Percentiles rank a stretch among this genome's conserved stretches.
These are phyloP conservation scores for Pelargonium myrrhifolium DNA, from an alignment of 441 rosid species.

Conservation along the genomic window DNA sequence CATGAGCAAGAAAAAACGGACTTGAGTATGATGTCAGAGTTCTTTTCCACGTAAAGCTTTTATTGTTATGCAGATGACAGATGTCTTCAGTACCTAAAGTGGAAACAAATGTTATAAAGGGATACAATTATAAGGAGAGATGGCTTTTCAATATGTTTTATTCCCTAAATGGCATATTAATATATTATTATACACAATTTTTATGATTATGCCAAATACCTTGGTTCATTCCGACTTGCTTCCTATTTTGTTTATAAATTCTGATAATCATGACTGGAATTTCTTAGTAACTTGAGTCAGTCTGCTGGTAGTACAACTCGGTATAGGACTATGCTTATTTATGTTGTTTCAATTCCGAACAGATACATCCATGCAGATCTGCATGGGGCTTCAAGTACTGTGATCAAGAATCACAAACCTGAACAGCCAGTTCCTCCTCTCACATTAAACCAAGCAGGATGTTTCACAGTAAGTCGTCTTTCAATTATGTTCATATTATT, in stretches of 20 bases:
- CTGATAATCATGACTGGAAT: not conserved
- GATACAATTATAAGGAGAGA: constrained; percentile 1
- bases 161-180: too few relatives aligned
- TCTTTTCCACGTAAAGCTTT: not conserved
- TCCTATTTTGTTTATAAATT: not conserved
- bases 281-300: not conserved
- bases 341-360: constrained; percentile 24
- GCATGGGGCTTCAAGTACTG: constrained; percentile 96
- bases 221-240: not conserved
- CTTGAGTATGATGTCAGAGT: not conserved
- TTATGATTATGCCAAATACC: not conserved
- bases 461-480: constrained; percentile 57
- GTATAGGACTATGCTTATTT: not conserved
- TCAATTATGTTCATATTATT: not conserved
- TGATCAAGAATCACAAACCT: constrained; percentile 86
- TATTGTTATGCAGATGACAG: not conserved
- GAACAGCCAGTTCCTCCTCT: constrained; percentile 90
- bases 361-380: constrained; percentile 96
- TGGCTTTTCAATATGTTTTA: too few relatives aligned
- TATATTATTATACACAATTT: not conserved
- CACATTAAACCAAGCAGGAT: constrained; percentile 95
- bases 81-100: not conserved
- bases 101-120: not conserved
- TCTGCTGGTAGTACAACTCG: not conserved
- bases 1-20: not conserved